Conservation (phyloP, 2,329 filamentous ascomycete genomes). For the Dothistroma septosporum region DNA sequence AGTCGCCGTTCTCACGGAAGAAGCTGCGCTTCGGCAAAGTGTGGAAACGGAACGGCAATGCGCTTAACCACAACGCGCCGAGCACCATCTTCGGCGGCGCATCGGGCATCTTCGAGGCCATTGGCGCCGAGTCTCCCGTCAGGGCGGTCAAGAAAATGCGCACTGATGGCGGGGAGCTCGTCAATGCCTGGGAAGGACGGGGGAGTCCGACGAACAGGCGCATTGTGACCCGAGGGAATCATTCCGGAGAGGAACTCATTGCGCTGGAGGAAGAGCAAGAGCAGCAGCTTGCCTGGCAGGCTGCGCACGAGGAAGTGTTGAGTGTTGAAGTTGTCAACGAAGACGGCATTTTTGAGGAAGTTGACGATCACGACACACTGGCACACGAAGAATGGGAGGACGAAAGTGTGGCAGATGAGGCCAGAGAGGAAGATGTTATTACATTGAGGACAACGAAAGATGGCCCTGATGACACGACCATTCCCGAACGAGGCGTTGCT, state of each 20-base stretch:
- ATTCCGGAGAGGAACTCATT: slow-evolving; percentile 19
- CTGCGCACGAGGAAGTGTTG: slow-evolving; percentile 11
- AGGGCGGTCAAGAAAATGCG: slow-evolving; percentile 46
- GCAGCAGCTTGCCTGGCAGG: slow-evolving; percentile 5
- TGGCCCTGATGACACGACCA: not conserved
- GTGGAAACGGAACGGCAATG: slow-evolving; percentile 39
- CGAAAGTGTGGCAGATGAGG: slow-evolving; percentile 19
- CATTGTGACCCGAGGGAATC: slow-evolving; percentile 30
- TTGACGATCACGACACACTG: slow-evolving; percentile 12
- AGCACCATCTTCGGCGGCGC: slow-evolving; percentile 7
- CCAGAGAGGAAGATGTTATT: slow-evolving; percentile 2
- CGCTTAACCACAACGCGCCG: slow-evolving; percentile 3
- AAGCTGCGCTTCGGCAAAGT: slow-evolving; percentile 38
- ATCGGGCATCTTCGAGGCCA: not conserved
- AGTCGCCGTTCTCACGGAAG: slow-evolving; percentile 40
- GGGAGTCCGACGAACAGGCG: slow-evolving; percentile 28
- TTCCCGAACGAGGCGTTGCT: not conserved
- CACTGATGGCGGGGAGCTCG: slow-evolving; percentile 27
- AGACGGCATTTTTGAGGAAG: slow-evolving; percentile 20
- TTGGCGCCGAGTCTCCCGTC: slow-evolving; percentile 31
- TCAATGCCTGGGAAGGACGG: slow-evolving; percentile 29
- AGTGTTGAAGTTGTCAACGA: slow-evolving; percentile 29
- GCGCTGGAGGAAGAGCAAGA: slow-evolving; percentile 23
- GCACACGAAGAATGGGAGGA: slow-evolving; percentile 28
- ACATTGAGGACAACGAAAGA: not conserved